These are phyloP conservation scores for Rubroshorea leprosula DNA, from an alignment of 345 rosid genomes.

Conservation along the genomic window DNA sequence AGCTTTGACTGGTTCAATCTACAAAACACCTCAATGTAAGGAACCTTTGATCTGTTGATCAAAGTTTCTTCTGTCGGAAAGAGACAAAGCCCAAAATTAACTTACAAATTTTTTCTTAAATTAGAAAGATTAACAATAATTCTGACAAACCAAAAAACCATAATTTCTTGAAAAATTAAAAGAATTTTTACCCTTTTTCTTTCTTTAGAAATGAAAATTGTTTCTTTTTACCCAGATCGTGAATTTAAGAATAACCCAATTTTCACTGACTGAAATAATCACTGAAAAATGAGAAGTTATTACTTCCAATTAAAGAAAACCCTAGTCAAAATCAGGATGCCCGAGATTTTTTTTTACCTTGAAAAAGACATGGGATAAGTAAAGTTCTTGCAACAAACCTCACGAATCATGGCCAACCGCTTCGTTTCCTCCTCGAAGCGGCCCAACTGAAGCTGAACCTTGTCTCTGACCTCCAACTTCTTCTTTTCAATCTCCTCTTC, in stretches of 20 bases:
- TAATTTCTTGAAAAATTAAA: slow-evolving; percentile 4
- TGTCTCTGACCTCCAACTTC: slow-evolving; percentile 76
- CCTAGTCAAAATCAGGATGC: slow-evolving; percentile 14
- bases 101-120: background rate
- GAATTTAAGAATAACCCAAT: background rate
- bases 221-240: slow-evolving; percentile 16
- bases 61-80: background rate
- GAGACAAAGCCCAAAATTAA: slow-evolving; percentile 5
- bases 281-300: background rate
- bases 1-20: background rate
- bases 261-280: background rate
- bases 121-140: slow-evolving; percentile 2
- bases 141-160: slow-evolving; percentile 6
- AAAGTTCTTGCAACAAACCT: slow-evolving; percentile 31
- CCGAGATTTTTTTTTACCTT: background rate
- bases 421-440: slow-evolving; percentile 79
- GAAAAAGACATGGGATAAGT: background rate
- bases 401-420: slow-evolving; percentile 78
- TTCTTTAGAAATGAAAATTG: background rate
- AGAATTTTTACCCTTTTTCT: background rate
- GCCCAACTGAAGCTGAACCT: slow-evolving; percentile 79
- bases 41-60: background rate
- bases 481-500: slow-evolving; percentile 94
- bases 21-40: background rate
- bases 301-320: slow-evolving; percentile 1